phyloP scores from a whole-genome alignment of 768 basidiomycete species.

The Hericium rajendrae region DNA sequence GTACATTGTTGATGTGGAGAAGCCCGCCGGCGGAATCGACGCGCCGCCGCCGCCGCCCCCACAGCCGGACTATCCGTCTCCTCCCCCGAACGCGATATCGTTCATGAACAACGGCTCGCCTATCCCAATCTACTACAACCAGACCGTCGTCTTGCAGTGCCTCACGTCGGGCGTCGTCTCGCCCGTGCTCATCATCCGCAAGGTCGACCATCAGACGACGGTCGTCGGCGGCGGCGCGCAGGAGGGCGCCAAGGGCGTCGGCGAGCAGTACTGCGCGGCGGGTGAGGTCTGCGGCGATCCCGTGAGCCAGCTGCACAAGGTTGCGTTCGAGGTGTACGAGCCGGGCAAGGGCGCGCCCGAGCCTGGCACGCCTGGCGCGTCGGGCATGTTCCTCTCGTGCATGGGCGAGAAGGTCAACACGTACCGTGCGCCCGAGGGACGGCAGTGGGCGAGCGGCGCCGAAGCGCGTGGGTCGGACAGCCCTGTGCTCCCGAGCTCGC shows the following conservation, averaged over 20 bases:
- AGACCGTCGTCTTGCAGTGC: slow-evolving; percentile 91
- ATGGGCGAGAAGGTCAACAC: slow-evolving; percentile 93
- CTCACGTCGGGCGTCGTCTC: slow-evolving; percentile 89
- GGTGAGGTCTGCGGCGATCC: slow-evolving; percentile 91
- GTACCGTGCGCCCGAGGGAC: slow-evolving; percentile 74
- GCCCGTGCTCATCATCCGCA: slow-evolving; percentile 88
- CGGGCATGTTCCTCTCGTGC: slow-evolving; percentile 80
- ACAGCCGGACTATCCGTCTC: slow-evolving; percentile 83
- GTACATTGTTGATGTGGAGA: slow-evolving; percentile 93
- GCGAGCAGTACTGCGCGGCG: slow-evolving; percentile 71
- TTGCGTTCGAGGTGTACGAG: slow-evolving; percentile 88
- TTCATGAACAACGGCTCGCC: slow-evolving; percentile 77
- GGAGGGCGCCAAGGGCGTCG: slow-evolving; percentile 78
- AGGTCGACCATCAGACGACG: slow-evolving; percentile 83
- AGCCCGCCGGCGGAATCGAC: slow-evolving; percentile 69
- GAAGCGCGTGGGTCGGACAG: slow-evolving; percentile 34
- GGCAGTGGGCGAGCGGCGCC: slow-evolving; percentile 46
- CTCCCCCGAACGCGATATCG: slow-evolving; percentile 83
- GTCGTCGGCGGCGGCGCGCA: slow-evolving; percentile 87
- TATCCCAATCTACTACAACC: slow-evolving; percentile 93
- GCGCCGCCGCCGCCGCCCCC: slow-evolving; percentile 73
- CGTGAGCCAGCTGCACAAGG: slow-evolving; percentile 92
- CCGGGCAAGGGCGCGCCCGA: slow-evolving; percentile 58
- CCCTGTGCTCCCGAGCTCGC: slow-evolving; percentile 56
- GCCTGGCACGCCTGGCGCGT: slow-evolving; percentile 65